Evolutionary conservation across 2,329 filamentous ascomycete species (phyloP), one percentile per base, ranked within the genome.

Genomic region (Alternaria viburni): DNA sequence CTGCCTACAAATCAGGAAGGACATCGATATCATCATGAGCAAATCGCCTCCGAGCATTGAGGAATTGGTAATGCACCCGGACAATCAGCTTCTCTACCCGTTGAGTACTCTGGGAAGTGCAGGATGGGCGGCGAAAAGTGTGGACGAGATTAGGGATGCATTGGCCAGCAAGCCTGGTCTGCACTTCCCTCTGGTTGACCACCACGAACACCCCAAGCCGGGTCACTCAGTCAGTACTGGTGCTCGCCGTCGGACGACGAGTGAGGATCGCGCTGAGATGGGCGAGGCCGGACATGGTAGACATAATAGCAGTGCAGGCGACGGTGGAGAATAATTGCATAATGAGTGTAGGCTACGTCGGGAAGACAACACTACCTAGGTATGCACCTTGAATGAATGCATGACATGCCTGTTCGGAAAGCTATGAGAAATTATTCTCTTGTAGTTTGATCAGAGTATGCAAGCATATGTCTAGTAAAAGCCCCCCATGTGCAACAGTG

Each of bases 1-100:
- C 83, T 96, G 92, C 80, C 85, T 88, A 25, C 90, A 93, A 74
- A 86, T 96, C 59, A 87, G 89, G 12, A 79, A 86, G 13, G 93
- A 96, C 69, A 83, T 96, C 65, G 91, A 95, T 73, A 87, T 92
- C 61, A 88, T 95, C 70, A 88, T 90, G 52, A 52, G 49, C 28
- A 52, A 52, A 23, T 12, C 49, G 19, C 8, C 28, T 5, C n/a
- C 49, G 5, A 52, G 49, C 9, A 78, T 15, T 46, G 78, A 82
- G 6, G 80, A 87, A 17, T 89, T 89, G 77, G 80, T 86, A 57
- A 67, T 75, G 52, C 78, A 77, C 36, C 69, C 75, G 1, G 75
- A 81, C 10, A 88, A 88, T 74, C 79, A 85, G 69, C 83, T 86
- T 2, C 74, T 90, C 36, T 88, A 85, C 72, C 88, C 88, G 1